These are phyloP conservation scores for Corrigiola litoralis DNA, from an alignment of 179 eudicot species.

Conservation along the genomic window DNA sequence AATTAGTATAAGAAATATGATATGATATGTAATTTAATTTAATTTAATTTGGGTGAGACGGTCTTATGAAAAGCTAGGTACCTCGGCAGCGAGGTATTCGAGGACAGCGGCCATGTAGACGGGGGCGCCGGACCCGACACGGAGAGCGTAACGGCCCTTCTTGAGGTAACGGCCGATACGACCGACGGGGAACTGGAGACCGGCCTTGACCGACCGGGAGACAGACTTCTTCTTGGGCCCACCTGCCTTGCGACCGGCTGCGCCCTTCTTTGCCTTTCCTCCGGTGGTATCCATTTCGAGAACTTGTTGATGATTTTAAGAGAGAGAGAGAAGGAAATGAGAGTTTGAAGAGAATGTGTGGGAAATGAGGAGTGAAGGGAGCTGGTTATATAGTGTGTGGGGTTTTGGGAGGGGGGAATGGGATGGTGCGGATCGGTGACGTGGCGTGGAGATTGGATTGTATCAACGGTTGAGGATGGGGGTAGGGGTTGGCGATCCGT, in stretches of 20 bases:
- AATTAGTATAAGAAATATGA: too few species aligned
- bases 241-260: slow-evolving; percentile 17
- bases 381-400: too few species aligned
- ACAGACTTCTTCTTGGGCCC: slow-evolving; percentile 23
- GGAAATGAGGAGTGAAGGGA: too few species aligned
- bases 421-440: background rate
- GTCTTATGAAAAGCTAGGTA: background rate
- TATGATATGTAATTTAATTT: background rate
- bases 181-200: slow-evolving; percentile 28
- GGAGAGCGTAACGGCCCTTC: slow-evolving; percentile 26
- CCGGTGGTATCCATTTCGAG: slow-evolving; percentile 11
- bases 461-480: background rate
- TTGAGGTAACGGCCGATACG: slow-evolving; percentile 28
- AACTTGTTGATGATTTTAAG: background rate
- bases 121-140: slow-evolving; percentile 29
- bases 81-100: slow-evolving; percentile 30
- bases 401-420: background rate
- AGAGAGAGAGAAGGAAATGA: too few species aligned
- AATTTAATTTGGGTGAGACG: background rate
- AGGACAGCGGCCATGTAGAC: slow-evolving; percentile 28
- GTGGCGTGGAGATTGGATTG: background rate
- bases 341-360: too few species aligned
- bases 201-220: slow-evolving; percentile 18
- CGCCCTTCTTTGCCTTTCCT: slow-evolving; percentile 19
- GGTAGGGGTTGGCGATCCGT: background rate